Percentiles rank a stretch among this genome's conserved stretches.
phyloP scores from a whole-genome alignment of 1,284 basidiomycete genomes.

The Puccinia polysora region DNA sequence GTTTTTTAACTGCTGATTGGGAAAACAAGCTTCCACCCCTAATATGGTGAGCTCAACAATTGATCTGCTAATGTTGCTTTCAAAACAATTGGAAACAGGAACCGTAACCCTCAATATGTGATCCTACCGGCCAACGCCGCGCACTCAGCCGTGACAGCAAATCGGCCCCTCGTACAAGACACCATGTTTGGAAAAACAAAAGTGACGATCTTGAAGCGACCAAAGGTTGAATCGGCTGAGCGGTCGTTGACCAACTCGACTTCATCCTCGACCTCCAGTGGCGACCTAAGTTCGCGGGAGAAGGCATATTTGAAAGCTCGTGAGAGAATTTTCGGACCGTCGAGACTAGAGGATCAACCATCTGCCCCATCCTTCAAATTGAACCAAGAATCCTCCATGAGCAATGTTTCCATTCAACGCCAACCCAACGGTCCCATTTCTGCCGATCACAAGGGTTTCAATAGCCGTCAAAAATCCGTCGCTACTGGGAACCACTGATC shows the following conservation, averaged over 20 bases:
- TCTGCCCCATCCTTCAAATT: neutral
- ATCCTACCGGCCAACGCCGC: slow-evolving; percentile 26
- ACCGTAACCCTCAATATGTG: slow-evolving; percentile 35
- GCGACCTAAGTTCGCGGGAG: slow-evolving; percentile 8
- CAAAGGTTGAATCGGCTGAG: neutral
- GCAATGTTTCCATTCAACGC: slow-evolving; percentile 11
- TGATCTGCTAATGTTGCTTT: neutral
- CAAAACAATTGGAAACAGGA: neutral
- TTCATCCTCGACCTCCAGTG: neutral
- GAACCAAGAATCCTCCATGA: neutral
- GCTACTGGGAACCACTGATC: too few relatives aligned
- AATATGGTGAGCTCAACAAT: too few relatives aligned
- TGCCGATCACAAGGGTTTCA: slow-evolving; percentile 26
- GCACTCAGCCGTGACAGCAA: slow-evolving; percentile 19
- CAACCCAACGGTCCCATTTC: slow-evolving; percentile 27
- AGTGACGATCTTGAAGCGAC: slow-evolving; percentile 30
- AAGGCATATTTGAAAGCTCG: slow-evolving; percentile 37
- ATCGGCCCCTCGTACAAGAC: slow-evolving; percentile 27
- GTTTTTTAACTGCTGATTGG: too few relatives aligned
- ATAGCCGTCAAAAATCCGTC: slow-evolving; percentile 23
- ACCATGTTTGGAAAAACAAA: slow-evolving; percentile 24
- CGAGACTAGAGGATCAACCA: neutral
- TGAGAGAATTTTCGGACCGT: slow-evolving; percentile 19
- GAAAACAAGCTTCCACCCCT: too few relatives aligned
- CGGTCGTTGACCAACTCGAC: neutral